Evolutionary conservation across 129 eudicot species (phyloP), one percentile per base, ranked within the genome.

Genomic region (Ambrosia trifida): DNA sequence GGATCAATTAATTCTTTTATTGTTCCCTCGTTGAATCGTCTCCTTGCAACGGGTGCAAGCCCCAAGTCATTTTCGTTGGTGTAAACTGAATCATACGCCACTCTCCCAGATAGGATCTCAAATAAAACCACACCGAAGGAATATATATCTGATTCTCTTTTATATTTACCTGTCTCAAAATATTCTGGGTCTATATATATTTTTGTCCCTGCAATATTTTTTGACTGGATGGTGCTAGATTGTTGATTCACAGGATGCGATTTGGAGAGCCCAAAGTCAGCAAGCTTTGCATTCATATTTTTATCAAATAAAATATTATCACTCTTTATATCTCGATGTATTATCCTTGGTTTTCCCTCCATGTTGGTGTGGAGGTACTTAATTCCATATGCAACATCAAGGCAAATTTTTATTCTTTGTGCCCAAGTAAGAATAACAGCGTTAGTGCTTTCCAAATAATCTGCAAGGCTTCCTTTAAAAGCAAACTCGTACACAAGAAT

Each of bases 271-370:
- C 58, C 60, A 68, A 68, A 68, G 24, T 32, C 61, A 30, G 30
- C 54, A 7, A 68, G 18, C 58, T 68, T 68, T 47, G 60, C 60
- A 16, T 35, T 61, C 6, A 33, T 4, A 61, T 61, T 61, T 35
- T 35, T 46, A 61, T 61, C 66, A n/a, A 28, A 28, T 10, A 49
- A 11, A 4, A 68, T 68, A 38, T 68, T 68, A 14, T 17, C 60
- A 16, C 72, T 68, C 54, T 49, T 68, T 46, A 68, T 49, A 50
- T 68, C 72, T 30, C 72, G 57, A 32, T 68, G 72, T 6, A 68
- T 32, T 45, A 68, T 32, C 60, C 13, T 19, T 49, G 38, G 60
- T n/a, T 67, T 47, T 28, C 40, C 58, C 41, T 46, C 41, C 35
- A 14, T 47, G 13, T 46, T 9, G 1, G 43, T 67, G 72, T 67